phyloP scores from a whole-genome alignment of 2,329 filamentous ascomycete genomes.

The Tolypocladium tropicale region DNA sequence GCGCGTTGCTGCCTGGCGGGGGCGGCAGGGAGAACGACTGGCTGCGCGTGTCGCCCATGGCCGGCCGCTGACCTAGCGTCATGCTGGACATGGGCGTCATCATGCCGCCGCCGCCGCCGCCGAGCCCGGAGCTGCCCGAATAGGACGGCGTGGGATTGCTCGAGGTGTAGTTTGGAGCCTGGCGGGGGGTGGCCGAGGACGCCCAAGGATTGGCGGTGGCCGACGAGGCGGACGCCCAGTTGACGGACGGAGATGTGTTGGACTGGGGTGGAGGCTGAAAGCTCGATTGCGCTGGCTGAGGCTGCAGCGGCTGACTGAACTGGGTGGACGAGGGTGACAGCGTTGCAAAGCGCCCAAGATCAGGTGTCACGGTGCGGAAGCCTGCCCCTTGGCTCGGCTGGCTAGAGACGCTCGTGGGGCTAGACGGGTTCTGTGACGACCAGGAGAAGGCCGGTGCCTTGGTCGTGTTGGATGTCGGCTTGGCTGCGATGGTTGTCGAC shows the following conservation, averaged over 20 bases:
- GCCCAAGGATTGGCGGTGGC: conserved; percentile 39
- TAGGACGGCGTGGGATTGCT: conserved; percentile 7
- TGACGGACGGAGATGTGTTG: conserved; percentile 29
- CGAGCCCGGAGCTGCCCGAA: conserved; percentile 19
- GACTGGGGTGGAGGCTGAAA: conserved; percentile 16
- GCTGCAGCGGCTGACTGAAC: conserved; percentile 50
- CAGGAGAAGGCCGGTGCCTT: conserved; percentile 49
- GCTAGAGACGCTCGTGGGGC: conserved; percentile 16
- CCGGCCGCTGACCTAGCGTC: conserved; percentile 34
- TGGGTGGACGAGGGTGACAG: conserved; percentile 51
- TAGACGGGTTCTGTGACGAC: conserved; percentile 45
- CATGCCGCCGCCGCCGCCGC: conserved; percentile 18
- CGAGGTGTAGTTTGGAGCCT: conserved; percentile 14
- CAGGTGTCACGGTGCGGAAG: conserved; percentile 50
- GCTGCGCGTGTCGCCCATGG: conserved; percentile 18
- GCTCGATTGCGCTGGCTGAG: conserved; percentile 16
- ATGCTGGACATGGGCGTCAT: conserved; percentile 35
- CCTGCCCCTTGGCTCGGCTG: conserved; percentile 26
- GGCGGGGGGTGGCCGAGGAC: conserved; percentile 19
- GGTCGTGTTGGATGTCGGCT: conserved; percentile 25
- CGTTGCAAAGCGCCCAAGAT: conserved; percentile 43
- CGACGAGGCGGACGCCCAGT: conserved; percentile 37
- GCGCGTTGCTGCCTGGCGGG: conserved; percentile 29
- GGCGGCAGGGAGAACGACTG: conserved; percentile 50
- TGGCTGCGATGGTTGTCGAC: conserved; percentile 15